Evolutionary conservation across 345 rosid genomes (phyloP).

Genomic region (Populus davidiana): DNA sequence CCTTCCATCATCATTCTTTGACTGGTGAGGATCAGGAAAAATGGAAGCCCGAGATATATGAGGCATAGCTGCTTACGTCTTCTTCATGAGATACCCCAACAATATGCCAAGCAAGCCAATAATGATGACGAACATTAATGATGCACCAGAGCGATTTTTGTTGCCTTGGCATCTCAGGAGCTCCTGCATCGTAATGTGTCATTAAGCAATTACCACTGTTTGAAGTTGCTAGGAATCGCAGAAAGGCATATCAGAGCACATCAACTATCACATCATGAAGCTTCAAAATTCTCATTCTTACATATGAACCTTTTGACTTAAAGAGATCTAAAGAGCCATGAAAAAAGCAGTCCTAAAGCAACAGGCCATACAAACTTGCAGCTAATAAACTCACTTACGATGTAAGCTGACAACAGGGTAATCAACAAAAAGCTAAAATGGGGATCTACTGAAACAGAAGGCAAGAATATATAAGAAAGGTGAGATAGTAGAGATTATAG

Average conservation of each 20-base stretch:
- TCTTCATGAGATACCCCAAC: slow-evolving; percentile 64
- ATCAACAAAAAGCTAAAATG: not conserved
- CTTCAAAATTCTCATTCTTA: not conserved
- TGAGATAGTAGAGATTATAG: not conserved
- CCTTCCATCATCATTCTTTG: slow-evolving; percentile 36
- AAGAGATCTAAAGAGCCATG: not conserved
- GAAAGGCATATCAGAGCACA: not conserved
- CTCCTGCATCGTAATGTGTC: slow-evolving; percentile 37
- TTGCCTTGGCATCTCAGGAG: slow-evolving; percentile 43
- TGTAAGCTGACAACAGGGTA: not conserved
- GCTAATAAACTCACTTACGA: not conserved
- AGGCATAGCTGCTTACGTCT: slow-evolving; percentile 26
- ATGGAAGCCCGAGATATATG: not conserved
- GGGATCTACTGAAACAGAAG: not conserved
- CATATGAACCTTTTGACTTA: not conserved
- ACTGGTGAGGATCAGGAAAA: slow-evolving; percentile 20
- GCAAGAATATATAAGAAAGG: not conserved
- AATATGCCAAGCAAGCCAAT: slow-evolving; percentile 60
- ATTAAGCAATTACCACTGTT: slow-evolving; percentile 4
- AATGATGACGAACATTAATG: slow-evolving; percentile 48
- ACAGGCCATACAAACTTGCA: not conserved
- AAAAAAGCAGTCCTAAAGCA: not conserved
- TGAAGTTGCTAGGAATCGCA: not conserved
- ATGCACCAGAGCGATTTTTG: slow-evolving; percentile 47
- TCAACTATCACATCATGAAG: not conserved